A percentile compares a stretch with the other conserved stretches of the same genome.
Conservation (phyloP, 495 filamentous ascomycete species). For the Xylaria acuta region DNA sequence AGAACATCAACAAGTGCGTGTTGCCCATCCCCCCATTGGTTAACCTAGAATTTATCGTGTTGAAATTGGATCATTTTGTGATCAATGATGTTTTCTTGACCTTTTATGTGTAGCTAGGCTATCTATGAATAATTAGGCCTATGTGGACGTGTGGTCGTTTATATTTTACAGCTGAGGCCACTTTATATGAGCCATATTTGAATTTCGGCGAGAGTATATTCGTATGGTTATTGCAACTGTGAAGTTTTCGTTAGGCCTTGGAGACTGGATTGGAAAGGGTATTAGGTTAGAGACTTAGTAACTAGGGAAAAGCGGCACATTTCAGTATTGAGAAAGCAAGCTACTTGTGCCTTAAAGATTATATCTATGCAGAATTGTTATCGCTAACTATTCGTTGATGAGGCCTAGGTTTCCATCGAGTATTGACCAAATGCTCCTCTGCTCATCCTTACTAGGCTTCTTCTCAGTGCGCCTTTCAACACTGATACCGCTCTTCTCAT, state of each 20-base stretch:
- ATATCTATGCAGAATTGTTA: background rate
- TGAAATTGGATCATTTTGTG: background rate
- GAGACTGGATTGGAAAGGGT: background rate
- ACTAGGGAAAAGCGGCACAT: too few species aligned
- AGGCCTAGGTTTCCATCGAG: conserved; percentile 55
- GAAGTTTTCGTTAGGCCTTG: background rate
- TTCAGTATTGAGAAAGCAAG: background rate
- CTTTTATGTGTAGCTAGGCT: background rate
- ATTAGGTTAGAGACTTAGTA: background rate
- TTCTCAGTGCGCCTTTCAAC: conserved; percentile 39
- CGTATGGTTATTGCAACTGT: too few species aligned
- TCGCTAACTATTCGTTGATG: conserved; percentile 37
- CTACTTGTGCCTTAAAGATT: background rate
- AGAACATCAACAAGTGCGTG: background rate
- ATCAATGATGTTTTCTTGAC: background rate
- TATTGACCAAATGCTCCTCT: conserved; percentile 46
- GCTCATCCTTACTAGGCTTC: conserved; percentile 34
- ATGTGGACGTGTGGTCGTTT: background rate
- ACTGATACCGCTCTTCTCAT: conserved; percentile 31
- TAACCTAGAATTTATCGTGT: background rate
- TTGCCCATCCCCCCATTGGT: background rate
- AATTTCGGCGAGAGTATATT: too few species aligned
- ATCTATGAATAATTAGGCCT: background rate
- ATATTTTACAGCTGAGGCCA: too few species aligned
- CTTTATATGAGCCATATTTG: too few species aligned